Evolutionary conservation across 257 asterid genomes (phyloP).

Genomic region (Catharanthus roseus): DNA sequence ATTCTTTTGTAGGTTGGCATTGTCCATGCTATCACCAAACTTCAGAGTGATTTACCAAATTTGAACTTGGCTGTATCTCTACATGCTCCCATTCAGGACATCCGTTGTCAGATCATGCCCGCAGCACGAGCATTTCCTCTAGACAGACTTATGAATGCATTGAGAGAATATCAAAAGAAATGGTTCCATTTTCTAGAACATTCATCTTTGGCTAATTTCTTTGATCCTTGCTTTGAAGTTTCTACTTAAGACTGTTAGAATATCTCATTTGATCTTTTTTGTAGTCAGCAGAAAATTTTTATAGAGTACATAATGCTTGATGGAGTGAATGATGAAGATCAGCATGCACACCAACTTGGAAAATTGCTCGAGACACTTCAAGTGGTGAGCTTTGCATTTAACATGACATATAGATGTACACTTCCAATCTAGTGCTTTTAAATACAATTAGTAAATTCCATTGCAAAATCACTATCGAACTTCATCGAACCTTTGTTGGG

Average conservation of each 20-base stretch:
- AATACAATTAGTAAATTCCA: background rate
- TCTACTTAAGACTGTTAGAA: conserved; percentile 14
- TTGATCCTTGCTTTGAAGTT: conserved; percentile 1
- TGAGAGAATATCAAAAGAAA: conserved; percentile 63
- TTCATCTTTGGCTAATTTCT: background rate
- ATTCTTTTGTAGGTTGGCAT: conserved; percentile 68
- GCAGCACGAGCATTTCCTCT: conserved; percentile 97
- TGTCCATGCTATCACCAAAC: conserved; percentile 75
- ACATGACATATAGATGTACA: background rate
- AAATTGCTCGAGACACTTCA: conserved; percentile 60
- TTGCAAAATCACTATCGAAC: background rate
- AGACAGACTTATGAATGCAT: conserved; percentile 72
- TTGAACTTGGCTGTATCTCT: conserved; percentile 87
- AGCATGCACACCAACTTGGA: conserved; percentile 94
- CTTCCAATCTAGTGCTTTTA: background rate
- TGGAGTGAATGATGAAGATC: conserved; percentile 80
- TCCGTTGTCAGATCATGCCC: conserved; percentile 98
- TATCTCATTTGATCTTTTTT: conserved; percentile 31
- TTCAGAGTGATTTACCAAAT: conserved; percentile 74
- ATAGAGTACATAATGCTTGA: conserved; percentile 99
- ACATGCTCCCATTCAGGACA: conserved; percentile 92
- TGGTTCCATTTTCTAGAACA: conserved; percentile 40
- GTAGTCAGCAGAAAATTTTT: conserved; percentile 86
- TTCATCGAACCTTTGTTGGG: no score
- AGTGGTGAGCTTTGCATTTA: conserved; percentile 46